Evolutionary conservation across 2,329 filamentous ascomycete species (phyloP), one percentile per base, ranked within the genome.

Genomic region (Penicillium occitanis): DNA sequence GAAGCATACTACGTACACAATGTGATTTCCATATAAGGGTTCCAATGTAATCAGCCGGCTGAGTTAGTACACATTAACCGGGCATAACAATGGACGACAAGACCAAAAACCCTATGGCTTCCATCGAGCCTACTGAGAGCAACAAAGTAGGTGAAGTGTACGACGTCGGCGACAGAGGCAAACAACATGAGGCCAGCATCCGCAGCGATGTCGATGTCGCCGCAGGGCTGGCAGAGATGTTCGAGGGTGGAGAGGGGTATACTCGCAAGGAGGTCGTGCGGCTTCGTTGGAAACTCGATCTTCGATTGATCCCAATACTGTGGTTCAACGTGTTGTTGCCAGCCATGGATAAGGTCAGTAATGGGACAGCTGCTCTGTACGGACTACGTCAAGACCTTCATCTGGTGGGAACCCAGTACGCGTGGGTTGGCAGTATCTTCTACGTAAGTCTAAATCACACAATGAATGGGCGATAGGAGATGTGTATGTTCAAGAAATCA

Each of bases 281-380:
- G 53, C 53, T 58, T 58, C 53, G 53, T n/a, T 58, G 53, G 53
- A 58, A 58, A 8, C 53, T 58, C n/a, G 53, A 58, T 22, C 17
- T 58, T 37, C 53, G 53, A 40, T 35, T 58, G 53, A 58, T 58
- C 35, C 53, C 53, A 1, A 33, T 58, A 0, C n/a, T 58, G 53
- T 58, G 53, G 53, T 58, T 58, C 33, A 58, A 58, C 40, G 53
- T 58, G 30, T 22, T 58, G 33, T 40, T 58, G 28, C 53, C 53
- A 4, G 53, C 53, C 30, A 58, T 58, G 53, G 53, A 58, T 33
- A 58, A 58, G 35, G 53, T 58, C n/a, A 58, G 53, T 17, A 58
- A 58, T 58, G 53, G 53, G 11, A 35, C 28, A 5, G 53, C 53
- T 37, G 53, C 53, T 40, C n/a, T 58, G 13, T 58, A 58, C 28